Base-by-base conservation (phyloP, 2,329 filamentous ascomycete genomes). In the Aspergillus oerlinghausenensis region DNA sequence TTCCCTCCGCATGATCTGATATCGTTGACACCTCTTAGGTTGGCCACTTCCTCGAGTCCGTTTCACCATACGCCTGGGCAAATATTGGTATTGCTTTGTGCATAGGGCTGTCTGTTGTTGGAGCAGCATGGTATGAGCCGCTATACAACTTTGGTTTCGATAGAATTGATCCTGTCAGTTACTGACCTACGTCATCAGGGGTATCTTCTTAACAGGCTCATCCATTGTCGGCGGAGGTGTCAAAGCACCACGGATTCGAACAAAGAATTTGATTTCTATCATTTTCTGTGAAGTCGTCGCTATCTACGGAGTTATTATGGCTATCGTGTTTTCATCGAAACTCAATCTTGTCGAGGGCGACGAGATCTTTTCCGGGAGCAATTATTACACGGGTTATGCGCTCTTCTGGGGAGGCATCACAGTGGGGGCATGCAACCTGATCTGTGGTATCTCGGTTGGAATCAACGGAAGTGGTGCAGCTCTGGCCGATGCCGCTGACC, bases 251-350 rank as follows among this genome's bases (percentile, higher is more conserved):
- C 89, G 94, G 68, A 99, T 99, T 78, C 90, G 94, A 75, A 99
- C 94, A 62, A 99, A 99, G 87, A 99, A 99, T 82, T 79, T 99
- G 71, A 97, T 99, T 75, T 97, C 93, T 69, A 99, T 99, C 77
- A 97, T 99, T 79, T 99, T 99, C 80, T 99, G 94, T 81, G 94
- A 99, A 80, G 94, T 99, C 71, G 94, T 99, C 70, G 94, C 94
- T 77, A 99, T 99, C 76, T 99, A 99, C 83, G 95, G 95, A 69
- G 93, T 99, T 77, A 99, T 99, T 79, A 99, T 99, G 92, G 89
- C 92, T 68, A 99, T 99, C 74, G 89, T 99, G 69, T 97, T 97
- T 80, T 95, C 92, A 48, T 84, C 92, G 60, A 96, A 97, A 77
- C 79, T 99, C 67, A 83, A 84, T 66, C 75, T 82, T 55, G 83